These are phyloP conservation scores for Phoma herbarum DNA, from an alignment of 2,329 filamentous ascomycete genomes.

Conservation along the genomic window DNA sequence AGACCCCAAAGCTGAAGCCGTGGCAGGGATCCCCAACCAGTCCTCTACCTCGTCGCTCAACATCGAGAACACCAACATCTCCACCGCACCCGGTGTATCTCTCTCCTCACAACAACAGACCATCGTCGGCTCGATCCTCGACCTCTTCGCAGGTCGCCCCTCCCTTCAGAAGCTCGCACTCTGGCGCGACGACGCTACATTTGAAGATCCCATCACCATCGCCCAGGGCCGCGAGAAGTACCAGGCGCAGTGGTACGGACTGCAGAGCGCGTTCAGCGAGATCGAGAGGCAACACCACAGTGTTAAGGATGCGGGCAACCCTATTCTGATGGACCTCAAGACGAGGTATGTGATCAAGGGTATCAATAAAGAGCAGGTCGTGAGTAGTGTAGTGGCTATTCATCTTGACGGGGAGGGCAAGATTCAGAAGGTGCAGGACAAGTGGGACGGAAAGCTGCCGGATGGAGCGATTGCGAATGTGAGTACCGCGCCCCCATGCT, in stretches of 20 bases:
- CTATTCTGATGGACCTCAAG: slow-evolving; percentile 65
- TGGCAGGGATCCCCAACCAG: slow-evolving; percentile 17
- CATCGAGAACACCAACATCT: slow-evolving; percentile 65
- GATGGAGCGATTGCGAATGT: slow-evolving; percentile 62
- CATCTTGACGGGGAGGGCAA: slow-evolving; percentile 54
- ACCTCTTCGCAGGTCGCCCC: slow-evolving; percentile 69
- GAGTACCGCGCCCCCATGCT: slow-evolving; percentile 46
- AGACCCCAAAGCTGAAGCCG: slow-evolving; percentile 14
- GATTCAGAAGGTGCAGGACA: slow-evolving; percentile 63
- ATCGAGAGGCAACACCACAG: slow-evolving; percentile 65
- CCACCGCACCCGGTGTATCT: slow-evolving; percentile 60
- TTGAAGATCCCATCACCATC: slow-evolving; percentile 67
- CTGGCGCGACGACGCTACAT: slow-evolving; percentile 66
- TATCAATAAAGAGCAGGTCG: slow-evolving; percentile 60
- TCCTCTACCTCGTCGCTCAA: slow-evolving; percentile 41
- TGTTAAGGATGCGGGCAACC: slow-evolving; percentile 65
- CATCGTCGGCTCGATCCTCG: slow-evolving; percentile 66
- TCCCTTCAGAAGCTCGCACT: slow-evolving; percentile 67
- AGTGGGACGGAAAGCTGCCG: slow-evolving; percentile 63
- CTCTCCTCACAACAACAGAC: slow-evolving; percentile 62
- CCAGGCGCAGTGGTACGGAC: slow-evolving; percentile 66
- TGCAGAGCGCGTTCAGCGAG: slow-evolving; percentile 65
- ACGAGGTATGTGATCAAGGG: slow-evolving; percentile 64
- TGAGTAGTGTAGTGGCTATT: slow-evolving; percentile 60
- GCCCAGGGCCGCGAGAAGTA: slow-evolving; percentile 64